Evolutionary conservation across 441 rosid genomes (phyloP).

Genomic region (Erodium chrysanthum): DNA sequence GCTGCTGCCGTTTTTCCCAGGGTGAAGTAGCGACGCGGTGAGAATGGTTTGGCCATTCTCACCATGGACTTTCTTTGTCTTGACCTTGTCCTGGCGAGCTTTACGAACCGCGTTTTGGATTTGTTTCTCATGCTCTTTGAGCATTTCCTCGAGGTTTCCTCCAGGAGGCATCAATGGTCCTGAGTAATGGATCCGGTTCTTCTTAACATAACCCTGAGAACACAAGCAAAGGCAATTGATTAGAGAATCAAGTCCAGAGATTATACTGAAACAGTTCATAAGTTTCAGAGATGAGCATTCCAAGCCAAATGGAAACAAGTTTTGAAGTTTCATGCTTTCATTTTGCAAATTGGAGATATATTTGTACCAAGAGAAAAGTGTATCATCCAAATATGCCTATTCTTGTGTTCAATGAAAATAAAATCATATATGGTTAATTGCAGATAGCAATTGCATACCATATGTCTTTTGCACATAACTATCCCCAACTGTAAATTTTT

Average conservation of each 20-base stretch:
- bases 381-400: neutral
- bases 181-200: conserved; percentile 51
- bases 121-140: conserved; percentile 69
- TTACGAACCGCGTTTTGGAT: conserved; percentile 65
- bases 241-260: conserved; percentile 15
- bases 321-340: neutral
- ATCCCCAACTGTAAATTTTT: too few relatives aligned
- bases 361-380: neutral
- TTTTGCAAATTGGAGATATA: neutral
- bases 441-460: too few relatives aligned
- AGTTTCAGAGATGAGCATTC: too few relatives aligned
- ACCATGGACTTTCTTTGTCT: conserved; percentile 21
- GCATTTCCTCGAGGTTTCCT: conserved; percentile 73
- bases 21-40: conserved; percentile 28
- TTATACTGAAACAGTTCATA: neutral
- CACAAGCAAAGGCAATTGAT: conserved; percentile 17
- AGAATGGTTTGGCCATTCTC: conserved; percentile 22
- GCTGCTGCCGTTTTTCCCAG: conserved; percentile 29
- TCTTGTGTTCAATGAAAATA: too few relatives aligned
- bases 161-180: conserved; percentile 63
- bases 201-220: conserved; percentile 37
- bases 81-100: conserved; percentile 55
- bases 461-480: too few relatives aligned
- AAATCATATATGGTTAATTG: too few relatives aligned
- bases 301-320: neutral